These are phyloP conservation scores for Yamadazyma olivae DNA, from an alignment of 805 yeast species.

Conservation along the genomic window DNA sequence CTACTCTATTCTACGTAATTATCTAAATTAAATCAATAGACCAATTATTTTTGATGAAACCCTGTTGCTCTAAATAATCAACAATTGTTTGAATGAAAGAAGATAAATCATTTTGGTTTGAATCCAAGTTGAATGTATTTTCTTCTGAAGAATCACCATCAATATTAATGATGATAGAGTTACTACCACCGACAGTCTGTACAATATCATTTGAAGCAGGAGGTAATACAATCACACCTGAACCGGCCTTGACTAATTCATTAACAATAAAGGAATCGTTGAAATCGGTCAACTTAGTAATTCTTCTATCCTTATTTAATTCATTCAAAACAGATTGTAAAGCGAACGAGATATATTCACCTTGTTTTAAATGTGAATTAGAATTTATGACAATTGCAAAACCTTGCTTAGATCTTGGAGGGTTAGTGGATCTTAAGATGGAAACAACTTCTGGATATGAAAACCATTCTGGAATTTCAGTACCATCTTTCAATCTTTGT, in stretches of 20 bases:
- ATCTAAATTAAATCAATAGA: conserved; percentile 1
- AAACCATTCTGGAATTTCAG: conserved; percentile 93
- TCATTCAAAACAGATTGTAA: conserved; percentile 89
- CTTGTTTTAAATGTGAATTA: conserved; percentile 49
- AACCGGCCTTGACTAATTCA: conserved; percentile 83
- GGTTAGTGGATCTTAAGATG: conserved; percentile 87
- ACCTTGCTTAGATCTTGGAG: conserved; percentile 88
- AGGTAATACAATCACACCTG: conserved; percentile 65
- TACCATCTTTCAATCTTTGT: conserved; percentile 79
- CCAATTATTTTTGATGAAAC: conserved; percentile 50
- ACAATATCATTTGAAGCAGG: conserved; percentile 33
- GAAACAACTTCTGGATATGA: conserved; percentile 94
- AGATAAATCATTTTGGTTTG: conserved; percentile 17
- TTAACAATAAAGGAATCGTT: conserved; percentile 56
- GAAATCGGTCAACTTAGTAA: conserved; percentile 48
- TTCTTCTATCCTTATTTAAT: conserved; percentile 80
- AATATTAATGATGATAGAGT: conserved; percentile 43
- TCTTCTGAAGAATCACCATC: conserved; percentile 9
- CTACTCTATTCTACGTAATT: background rate
- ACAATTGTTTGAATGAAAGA: conserved; percentile 69
- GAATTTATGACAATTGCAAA: conserved; percentile 67
- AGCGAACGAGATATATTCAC: conserved; percentile 65
- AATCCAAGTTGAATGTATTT: conserved; percentile 12
- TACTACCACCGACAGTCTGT: conserved; percentile 51
- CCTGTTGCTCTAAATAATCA: conserved; percentile 73